Conservation (phyloP, 225 moss, liverwort and hornwort genomes). For the Asterella californica region DNA sequence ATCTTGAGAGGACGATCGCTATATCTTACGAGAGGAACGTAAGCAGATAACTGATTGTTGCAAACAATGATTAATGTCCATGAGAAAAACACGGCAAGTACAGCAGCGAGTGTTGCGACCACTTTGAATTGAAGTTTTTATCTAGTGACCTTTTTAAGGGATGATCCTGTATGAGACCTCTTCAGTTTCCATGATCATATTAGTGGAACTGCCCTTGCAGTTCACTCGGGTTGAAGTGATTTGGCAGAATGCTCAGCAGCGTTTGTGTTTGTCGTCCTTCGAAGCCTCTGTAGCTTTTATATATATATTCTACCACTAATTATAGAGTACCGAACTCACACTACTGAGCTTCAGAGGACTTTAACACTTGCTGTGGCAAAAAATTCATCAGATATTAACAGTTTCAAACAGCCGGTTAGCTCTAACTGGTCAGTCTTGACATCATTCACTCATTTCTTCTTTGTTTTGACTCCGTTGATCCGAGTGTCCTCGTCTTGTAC, state of each 20-base stretch:
- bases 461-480: neutral
- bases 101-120: neutral
- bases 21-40: neutral
- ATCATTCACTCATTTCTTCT: neutral
- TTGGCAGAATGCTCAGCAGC: too few relatives aligned
- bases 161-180: too few relatives aligned
- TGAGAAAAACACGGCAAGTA: neutral
- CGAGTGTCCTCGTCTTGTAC: neutral
- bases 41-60: neutral
- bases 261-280: too few relatives aligned
- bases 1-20: neutral
- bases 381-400: neutral
- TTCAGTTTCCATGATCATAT: too few relatives aligned
- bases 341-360: neutral
- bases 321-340: too few relatives aligned
- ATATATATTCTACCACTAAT: too few relatives aligned
- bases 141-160: too few relatives aligned
- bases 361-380: neutral
- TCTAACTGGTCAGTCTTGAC: neutral
- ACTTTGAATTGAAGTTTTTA: neutral
- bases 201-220: too few relatives aligned
- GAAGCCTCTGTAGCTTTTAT: neutral
- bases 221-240: too few relatives aligned
- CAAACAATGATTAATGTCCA: neutral
- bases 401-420: neutral